Percentiles rank a stretch among this genome's conserved stretches.
Evolutionary conservation across 768 basidiomycete genomes (phyloP).

Genomic region (Dendrothele bispora): DNA sequence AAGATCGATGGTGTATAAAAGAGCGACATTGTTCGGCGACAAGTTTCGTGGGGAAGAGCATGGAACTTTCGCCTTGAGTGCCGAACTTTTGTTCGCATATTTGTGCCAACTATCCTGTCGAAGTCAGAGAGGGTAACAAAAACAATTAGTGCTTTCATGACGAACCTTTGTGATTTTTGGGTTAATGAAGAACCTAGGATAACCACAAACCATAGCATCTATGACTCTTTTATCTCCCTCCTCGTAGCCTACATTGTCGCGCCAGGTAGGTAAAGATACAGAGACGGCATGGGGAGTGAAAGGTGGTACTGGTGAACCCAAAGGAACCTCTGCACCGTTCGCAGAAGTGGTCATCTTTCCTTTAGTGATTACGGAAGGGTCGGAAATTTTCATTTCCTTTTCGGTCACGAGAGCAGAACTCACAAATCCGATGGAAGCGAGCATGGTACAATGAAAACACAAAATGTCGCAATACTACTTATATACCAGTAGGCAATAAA

Average conservation of each 20-base stretch:
- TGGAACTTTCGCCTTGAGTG: slow-evolving; percentile 62
- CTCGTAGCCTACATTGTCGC: slow-evolving; percentile 89
- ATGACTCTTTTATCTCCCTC: slow-evolving; percentile 80
- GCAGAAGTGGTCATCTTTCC: neutral
- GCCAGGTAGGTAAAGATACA: slow-evolving; percentile 91
- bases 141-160: slow-evolving; percentile 7
- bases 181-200: slow-evolving; percentile 95
- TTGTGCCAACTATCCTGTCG: slow-evolving; percentile 61
- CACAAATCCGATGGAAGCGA: too few species aligned
- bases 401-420: too few species aligned
- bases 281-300: slow-evolving; percentile 87
- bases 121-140: slow-evolving; percentile 41
- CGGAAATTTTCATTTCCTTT: too few species aligned
- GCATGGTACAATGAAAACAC: too few species aligned
- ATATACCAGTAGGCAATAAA: too few species aligned
- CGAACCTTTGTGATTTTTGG: slow-evolving; percentile 78
- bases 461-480: too few species aligned
- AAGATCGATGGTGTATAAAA: slow-evolving; percentile 60
- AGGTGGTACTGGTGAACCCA: slow-evolving; percentile 62
- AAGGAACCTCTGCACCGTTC: slow-evolving; percentile 19
- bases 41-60: slow-evolving; percentile 73
- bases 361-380: too few species aligned
- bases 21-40: slow-evolving; percentile 74
- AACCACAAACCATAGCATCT: slow-evolving; percentile 81
- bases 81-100: slow-evolving; percentile 67